Evolutionary conservation across 169 alveolate species (phyloP).

Genomic region (Plasmodium reichenowi): DNA sequence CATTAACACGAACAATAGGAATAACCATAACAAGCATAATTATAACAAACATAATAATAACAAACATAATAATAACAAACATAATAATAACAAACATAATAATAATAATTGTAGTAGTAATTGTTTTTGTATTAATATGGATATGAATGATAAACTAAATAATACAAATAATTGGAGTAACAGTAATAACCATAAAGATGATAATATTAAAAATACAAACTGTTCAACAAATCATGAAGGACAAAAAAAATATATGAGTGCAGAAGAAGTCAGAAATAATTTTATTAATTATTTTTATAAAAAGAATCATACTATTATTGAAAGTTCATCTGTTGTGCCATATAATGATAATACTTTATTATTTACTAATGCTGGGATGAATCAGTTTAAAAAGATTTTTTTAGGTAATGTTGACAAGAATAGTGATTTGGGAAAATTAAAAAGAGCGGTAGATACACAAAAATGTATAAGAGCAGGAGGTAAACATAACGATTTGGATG

Average conservation of each 20-base stretch:
- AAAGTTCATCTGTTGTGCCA: constrained; percentile 91
- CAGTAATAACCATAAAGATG: not conserved
- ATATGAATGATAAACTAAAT: constrained; percentile 1
- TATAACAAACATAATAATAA: no score
- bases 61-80: no score
- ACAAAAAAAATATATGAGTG: not conserved
- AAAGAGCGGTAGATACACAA: constrained; percentile 94
- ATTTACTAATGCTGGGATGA: constrained; percentile 96
- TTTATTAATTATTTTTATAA: constrained; percentile 86
- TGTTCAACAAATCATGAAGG: not conserved
- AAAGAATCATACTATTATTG: constrained; percentile 82
- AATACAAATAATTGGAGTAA: not conserved
- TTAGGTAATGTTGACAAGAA: constrained; percentile 91
- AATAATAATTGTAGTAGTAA: no score
- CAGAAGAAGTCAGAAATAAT: constrained; percentile 80
- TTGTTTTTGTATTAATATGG: no score
- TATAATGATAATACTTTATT: constrained; percentile 93
- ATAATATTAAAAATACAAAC: not conserved
- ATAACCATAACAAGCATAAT: no score
- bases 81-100: no score
- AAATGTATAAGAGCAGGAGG: constrained; percentile 97
- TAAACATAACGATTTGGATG: constrained; percentile 91
- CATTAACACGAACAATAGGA: no score
- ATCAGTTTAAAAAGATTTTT: constrained; percentile 93
- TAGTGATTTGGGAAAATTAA: constrained; percentile 92